Base-by-base conservation (phyloP, 495 filamentous ascomycete species). In the Cetradonia linearis region DNA sequence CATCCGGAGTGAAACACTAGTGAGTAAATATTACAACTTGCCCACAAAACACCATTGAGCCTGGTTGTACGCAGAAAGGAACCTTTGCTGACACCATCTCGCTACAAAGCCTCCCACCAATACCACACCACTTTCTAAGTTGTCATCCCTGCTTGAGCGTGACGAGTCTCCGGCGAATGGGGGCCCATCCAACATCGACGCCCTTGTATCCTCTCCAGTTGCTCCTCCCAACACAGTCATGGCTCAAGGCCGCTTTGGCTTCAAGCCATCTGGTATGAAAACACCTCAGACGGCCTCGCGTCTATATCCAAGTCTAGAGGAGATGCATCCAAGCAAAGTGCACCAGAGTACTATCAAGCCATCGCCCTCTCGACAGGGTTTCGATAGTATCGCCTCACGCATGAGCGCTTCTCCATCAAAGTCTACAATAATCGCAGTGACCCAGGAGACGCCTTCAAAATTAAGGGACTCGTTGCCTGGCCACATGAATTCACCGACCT, bases 271-370 rank as follows among this genome's bases (percentile, higher is more conserved):
- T 13, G 71, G 78, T 10, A 62, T 76, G 34, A 81, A 82, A 66
- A 82, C 79, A 3, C 79, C 79, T 31, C 76, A 72, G 18, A 76
- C 70, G 14, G 63, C 53, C 14, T 62, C 66, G 27, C 61, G 69
- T 20, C 48, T 70, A 27, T 71, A 74, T 59, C 82, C 85, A 5
- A 71, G 83, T 48, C 75, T 74, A 56, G 78, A 82, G 37, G 86
- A 89, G 67, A 89, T 89, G 86, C 87, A 91, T 67, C 87, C 87
- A 42, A 86, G 82, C 78, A 85, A 85, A 68, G 81, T 77, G 34
- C 86, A 86, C 55, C 75, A 78, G 34, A 89, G 83, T 65, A 89
- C 85, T 61, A 80, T 79, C n/a, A 82, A 82, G 60, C 74, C 84
- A 37, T 78, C 79, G 5, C 86, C 86, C 49, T 84, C 84, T 0